Evolutionary conservation across 352 stramenopile species (phyloP).

Genomic region (Globisporangium orthogonon): DNA sequence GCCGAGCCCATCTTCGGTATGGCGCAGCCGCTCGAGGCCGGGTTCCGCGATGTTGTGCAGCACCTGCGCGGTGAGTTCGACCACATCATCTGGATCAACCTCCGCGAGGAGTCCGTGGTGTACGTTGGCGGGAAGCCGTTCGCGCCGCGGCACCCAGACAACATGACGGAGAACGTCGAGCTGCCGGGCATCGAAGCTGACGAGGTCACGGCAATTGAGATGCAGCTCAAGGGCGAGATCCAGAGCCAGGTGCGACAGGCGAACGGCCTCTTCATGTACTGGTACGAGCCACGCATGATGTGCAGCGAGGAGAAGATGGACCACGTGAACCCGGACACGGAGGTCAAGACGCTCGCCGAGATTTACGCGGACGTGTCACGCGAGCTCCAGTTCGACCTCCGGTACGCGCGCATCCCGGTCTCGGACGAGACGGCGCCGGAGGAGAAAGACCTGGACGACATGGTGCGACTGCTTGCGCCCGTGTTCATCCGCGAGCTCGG

Average conservation of each 20-base stretch:
- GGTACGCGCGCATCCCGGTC: constrained; percentile 81
- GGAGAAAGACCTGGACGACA: constrained; percentile 87
- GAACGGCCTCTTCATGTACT: constrained; percentile 82
- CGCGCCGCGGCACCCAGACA: constrained; percentile 72
- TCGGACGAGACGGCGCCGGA: constrained; percentile 88
- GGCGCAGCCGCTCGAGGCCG: constrained; percentile 69
- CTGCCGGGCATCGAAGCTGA: constrained; percentile 88
- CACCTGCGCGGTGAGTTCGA: constrained; percentile 51
- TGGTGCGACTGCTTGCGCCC: constrained; percentile 68
- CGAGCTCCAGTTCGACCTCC: constrained; percentile 48
- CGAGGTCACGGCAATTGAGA: constrained; percentile 81
- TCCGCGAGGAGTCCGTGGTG: constrained; percentile 89
- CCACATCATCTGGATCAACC: constrained; percentile 86
- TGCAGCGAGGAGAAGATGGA: constrained; percentile 83
- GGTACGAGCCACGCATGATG: constrained; percentile 70
- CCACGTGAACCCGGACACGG: constrained; percentile 55
- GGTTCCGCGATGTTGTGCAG: constrained; percentile 60
- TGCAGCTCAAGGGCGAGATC: constrained; percentile 81
- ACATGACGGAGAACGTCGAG: constrained; percentile 84
- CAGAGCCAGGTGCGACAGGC: constrained; percentile 64
- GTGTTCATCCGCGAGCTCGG: constrained; percentile 58
- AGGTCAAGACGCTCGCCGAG: constrained; percentile 74
- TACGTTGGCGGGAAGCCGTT: constrained; percentile 85
- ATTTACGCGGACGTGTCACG: constrained; percentile 57
- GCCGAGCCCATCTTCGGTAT: constrained; percentile 83